Evolutionary conservation across 2,329 filamentous ascomycete species (phyloP), one percentile per base, ranked within the genome.

Genomic region (Cercospora brassicicola): DNA sequence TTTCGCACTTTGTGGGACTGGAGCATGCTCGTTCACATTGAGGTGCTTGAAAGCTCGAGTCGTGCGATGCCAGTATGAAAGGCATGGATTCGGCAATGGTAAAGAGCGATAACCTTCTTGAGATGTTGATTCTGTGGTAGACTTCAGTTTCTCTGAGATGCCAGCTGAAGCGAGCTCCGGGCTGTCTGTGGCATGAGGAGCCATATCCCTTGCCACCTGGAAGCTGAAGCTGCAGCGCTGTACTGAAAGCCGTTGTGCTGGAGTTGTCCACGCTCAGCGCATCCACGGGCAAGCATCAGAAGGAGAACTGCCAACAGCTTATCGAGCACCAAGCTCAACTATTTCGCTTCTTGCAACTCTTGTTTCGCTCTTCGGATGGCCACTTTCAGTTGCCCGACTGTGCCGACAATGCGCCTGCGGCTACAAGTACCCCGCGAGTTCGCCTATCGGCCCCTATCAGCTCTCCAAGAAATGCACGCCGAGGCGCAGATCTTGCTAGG

Each of bases 61-160:
- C 2, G 81, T 83, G 57, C 78, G 78, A 62, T 84, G 82, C 82
- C 82, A 84, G 71, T 81, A 82, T 33, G 78, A 79, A 18, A 81
- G 71, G 59, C 78, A 77, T 28, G 79, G 71, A 61, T 72, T 65
- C 18, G 69, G 55, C 9, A 71, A 73, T 45, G 72, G 71, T 33
- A 70, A 48, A 61, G 73, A 71, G 42, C 64, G 64, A 31, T 68
- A 61, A 33, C 67, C 69, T 45, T 30, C 6, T 51, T 39, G 33
- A 30, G 65, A 42, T 31, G 15, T 55, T 31, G 31, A 51, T 51
- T 60, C 51, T 2, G 23, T 30, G 26, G 45, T 26, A 20, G 53
- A 28, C 33, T 60, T 31, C 8, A 13, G 64, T 26, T 23, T 48
- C 51, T 64, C 63, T 26, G 57, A 26, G 6, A 59, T 18, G 31